Evolutionary conservation across 495 filamentous ascomycete genomes (phyloP), one percentile per base, ranked within the genome.

Genomic region (Neurospora tetrasperma): DNA sequence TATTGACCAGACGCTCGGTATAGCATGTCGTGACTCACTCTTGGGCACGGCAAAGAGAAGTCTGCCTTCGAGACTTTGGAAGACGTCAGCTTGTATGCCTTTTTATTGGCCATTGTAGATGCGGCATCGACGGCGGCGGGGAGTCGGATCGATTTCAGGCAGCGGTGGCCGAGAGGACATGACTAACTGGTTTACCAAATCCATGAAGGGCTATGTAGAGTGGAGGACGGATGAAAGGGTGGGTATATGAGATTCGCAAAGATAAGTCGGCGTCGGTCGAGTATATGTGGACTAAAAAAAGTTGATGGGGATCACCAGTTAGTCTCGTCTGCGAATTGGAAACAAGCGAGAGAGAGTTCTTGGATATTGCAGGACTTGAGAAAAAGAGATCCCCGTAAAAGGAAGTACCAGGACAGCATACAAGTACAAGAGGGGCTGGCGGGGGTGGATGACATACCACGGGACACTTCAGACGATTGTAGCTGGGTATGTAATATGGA

Each of bases 11-110:
- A 14, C 12, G 31, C 54, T 62, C 27, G 54, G 12, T 62, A 62
- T 31, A 9, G 1, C 16, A 35, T 27, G 14, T 62, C 71, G 12
- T 70, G 70, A 89, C 92, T 81, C 84, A 93, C 94, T 99, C 85
- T 99, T 99, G 62, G 96, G 96, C 27, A 98, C 93, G 73, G 96
- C 96, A 79, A 99, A 98, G 73, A 99, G 88, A 68, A 98, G 89
- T 76, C 95, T 91, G 82, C 94, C 94, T 86, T 94, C 93, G 78
- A 98, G 86, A 86, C 92, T 95, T 80, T 80, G 73, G 78, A 70
- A 69, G 72, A 42, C 7, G 77, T 78, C 72, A 82, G 78, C 77
- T 76, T 74, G 78, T 82, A 78, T 79, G 79, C 77, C 76, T 79
- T 79, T 46, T 18, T 18, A 42, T 16, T 14, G 42, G 54, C 54